A percentile compares a stretch with the other conserved stretches of the same genome.
Conservation (phyloP, 2,329 filamentous ascomycete species). For the Torrubiellomyces zombiae region DNA sequence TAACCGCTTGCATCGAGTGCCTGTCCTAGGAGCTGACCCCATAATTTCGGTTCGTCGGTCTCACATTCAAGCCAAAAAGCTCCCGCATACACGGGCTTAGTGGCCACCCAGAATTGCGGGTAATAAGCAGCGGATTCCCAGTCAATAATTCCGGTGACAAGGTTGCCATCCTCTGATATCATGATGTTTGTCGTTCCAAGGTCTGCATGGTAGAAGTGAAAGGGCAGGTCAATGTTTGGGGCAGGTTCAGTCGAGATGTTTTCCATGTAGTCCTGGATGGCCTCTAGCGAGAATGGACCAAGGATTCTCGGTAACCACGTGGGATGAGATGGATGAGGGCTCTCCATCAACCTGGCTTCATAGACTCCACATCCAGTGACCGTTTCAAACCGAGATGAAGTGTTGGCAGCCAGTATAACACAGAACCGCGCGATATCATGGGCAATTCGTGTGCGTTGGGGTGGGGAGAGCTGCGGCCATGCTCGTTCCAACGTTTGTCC, state of each 20-base stretch:
- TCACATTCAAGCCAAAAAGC: not conserved
- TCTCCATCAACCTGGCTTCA: conserved; percentile 1
- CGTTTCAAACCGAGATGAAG: conserved; percentile 3
- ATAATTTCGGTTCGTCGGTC: conserved; percentile 1
- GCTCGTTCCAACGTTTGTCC: conserved; percentile 2
- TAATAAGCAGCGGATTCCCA: conserved; percentile 1
- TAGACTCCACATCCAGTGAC: conserved; percentile 1
- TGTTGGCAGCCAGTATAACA: conserved; percentile 2
- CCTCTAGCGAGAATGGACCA: conserved; percentile 3
- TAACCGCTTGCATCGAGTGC: conserved; percentile 1
- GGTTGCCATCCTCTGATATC: conserved; percentile 1
- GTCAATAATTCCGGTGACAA: not conserved
- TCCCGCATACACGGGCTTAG: conserved; percentile 1
- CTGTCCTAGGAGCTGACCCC: conserved; percentile 1
- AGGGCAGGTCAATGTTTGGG: conserved; percentile 7
- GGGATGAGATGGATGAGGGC: conserved; percentile 2
- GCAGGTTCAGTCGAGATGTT: conserved; percentile 14
- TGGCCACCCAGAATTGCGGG: conserved; percentile 1
- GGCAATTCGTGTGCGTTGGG: too few relatives aligned
- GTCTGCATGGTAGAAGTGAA: conserved; percentile 1
- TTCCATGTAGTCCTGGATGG: conserved; percentile 9
- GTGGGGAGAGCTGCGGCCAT: conserved; percentile 2
- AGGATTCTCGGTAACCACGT: conserved; percentile 2
- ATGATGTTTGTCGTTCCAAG: conserved; percentile 1
- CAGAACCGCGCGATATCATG: conserved; percentile 1